Percentiles rank a stretch among this genome's conserved stretches.
Conservation (phyloP, 257 asterid genomes). For the Voacanga thouarsii region DNA sequence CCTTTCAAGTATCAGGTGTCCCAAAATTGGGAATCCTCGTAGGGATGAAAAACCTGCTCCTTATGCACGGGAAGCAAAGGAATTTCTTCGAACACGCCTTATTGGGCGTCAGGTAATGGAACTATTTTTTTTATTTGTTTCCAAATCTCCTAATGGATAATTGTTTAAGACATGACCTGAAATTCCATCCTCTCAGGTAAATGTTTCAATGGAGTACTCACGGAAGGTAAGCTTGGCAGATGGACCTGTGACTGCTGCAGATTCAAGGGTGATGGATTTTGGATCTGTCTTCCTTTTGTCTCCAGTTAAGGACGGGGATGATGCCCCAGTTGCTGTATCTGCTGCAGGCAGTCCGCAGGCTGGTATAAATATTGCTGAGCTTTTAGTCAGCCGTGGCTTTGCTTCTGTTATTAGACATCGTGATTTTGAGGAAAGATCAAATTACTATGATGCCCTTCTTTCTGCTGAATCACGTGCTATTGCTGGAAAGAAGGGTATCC, state of each 20-base stretch:
- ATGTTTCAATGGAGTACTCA: conserved; percentile 95
- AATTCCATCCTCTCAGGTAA: conserved; percentile 49
- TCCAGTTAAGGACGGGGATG: conserved; percentile 63
- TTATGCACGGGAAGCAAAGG: conserved; percentile 96
- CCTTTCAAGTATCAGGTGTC: conserved; percentile 93
- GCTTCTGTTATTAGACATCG: conserved; percentile 95
- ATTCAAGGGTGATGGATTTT: conserved; percentile 87
- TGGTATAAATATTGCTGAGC: conserved; percentile 81
- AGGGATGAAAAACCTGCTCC: conserved; percentile 92
- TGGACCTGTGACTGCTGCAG: conserved; percentile 59
- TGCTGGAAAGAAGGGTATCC: conserved; percentile 83
- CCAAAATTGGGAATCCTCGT: conserved; percentile 96
- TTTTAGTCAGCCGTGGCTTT: conserved; percentile 83
- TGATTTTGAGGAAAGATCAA: conserved; percentile 97
- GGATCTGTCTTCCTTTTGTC: conserved; percentile 76
- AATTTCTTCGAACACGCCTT: conserved; percentile 82
- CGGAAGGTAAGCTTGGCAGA: conserved; percentile 72
- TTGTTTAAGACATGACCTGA: conserved; percentile 12
- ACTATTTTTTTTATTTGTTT: conserved; percentile 1
- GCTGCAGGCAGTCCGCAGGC: conserved; percentile 51
- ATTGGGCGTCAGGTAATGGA: conserved; percentile 77
- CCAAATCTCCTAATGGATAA: conserved; percentile 2
- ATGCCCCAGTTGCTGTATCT: conserved; percentile 39
- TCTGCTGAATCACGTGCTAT: conserved; percentile 89
- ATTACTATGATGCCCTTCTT: conserved; percentile 79